phyloP scores from a whole-genome alignment of 768 basidiomycete species.

The Mycena galericulata region DNA sequence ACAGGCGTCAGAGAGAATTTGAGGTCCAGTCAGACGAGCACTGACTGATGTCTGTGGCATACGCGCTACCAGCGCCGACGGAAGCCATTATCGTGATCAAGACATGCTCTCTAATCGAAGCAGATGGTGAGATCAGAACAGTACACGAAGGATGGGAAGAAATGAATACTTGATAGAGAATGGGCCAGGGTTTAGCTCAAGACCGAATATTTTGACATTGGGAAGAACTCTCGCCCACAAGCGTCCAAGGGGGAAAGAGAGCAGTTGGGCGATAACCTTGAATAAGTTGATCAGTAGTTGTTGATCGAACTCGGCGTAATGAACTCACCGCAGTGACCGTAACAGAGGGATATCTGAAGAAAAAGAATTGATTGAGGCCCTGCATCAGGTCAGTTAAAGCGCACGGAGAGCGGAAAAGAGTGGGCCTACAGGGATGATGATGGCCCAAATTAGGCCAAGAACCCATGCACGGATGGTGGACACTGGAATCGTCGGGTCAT shows the following conservation, averaged over 20 bases:
- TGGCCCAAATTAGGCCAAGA: conserved; percentile 66
- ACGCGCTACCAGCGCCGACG: conserved; percentile 71
- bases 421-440: conserved; percentile 54
- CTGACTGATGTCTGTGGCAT: conserved; percentile 74
- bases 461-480: conserved; percentile 65
- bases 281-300: conserved; percentile 21
- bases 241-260: conserved; percentile 78
- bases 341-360: conserved; percentile 67
- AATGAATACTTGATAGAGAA: conserved; percentile 84
- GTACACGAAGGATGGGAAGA: too few relatives aligned
- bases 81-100: conserved; percentile 69
- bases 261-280: conserved; percentile 74
- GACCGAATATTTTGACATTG: conserved; percentile 65
- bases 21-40: too few relatives aligned
- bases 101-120: conserved; percentile 85
- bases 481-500: conserved; percentile 60
- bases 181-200: conserved; percentile 78
- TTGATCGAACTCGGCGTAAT: not conserved
- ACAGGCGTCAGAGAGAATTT: not conserved
- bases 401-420: not conserved
- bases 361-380: conserved; percentile 68
- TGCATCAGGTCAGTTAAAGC: not conserved
- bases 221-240: conserved; percentile 67
- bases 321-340: conserved; percentile 50
- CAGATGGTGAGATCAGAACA: conserved; percentile 82